Base-by-base conservation (phyloP, 2,329 filamentous ascomycete genomes). In the Pseudogymnoascus sp. region DNA sequence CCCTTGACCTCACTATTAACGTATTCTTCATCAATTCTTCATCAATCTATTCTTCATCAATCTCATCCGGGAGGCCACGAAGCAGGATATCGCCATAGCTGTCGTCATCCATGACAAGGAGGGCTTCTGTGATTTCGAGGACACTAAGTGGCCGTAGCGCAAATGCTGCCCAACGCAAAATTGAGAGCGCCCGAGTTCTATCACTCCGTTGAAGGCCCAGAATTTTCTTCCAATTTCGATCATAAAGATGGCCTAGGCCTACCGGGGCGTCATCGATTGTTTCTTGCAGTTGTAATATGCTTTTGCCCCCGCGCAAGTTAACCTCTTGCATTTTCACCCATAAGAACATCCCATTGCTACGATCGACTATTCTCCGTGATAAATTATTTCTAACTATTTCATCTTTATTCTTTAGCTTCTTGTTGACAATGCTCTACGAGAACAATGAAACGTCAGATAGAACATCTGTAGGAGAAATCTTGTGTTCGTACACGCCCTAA, bases 41-140 rank as follows among this genome's bases (percentile, higher is more conserved):
- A n/a, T n/a, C n/a, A n/a, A n/a, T n/a, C n/a, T 74, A 75, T 0
- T 73, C 71, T 0, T 76, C 68, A 10, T 75, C 66, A 1, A 75
- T 14, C 0, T 16, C 14, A 4, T 75, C 71, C 0, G 72, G 72
- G 0, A 74, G 34, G 0, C 76, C 69, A 0, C 73, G 69, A 0
- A 63, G n/a, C 0, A 65, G 66, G 0, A 73, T 41, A 0, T 66
- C 62, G 10, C 68, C 68, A 19, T 63, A 62, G 7, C 67, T 63
- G 1, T 67, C 11, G 1, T 69, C 65, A 57, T 65, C 63, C 21
- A 36, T 28, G 19, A 69, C 43, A 31, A 54, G 23, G 11, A 69
- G 57, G 37, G 67, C 68, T 62, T 70, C 68, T 36, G 64, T 63
- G 6, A 70, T 28, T 57, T 69, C 67, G 6, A 61, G 51, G 43